Evolutionary conservation across 2,329 filamentous ascomycete species (phyloP).

Genomic region (Pyricularia sp.): DNA sequence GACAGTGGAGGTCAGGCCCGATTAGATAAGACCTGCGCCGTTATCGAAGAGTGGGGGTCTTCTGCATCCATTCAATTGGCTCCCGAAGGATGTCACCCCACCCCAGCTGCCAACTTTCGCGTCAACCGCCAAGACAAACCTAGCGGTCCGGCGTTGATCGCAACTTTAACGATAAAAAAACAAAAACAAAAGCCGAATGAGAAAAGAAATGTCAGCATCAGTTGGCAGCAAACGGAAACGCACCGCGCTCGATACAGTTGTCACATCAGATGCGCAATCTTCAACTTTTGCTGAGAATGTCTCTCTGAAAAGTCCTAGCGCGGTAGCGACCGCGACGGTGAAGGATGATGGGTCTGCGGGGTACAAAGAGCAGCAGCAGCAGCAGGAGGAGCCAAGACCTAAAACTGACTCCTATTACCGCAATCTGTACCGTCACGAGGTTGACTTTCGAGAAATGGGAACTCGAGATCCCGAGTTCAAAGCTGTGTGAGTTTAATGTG

Average conservation of each 20-base stretch:
- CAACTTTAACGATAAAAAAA: not conserved
- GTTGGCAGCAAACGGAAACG: not conserved
- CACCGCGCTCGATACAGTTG: not conserved
- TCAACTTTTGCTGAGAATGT: not conserved
- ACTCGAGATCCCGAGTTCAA: not conserved
- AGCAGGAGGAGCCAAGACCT: not conserved
- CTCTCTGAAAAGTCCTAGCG: not conserved
- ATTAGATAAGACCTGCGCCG: not conserved
- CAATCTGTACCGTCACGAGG: not conserved
- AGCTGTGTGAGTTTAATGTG: not conserved
- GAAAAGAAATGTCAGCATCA: not conserved
- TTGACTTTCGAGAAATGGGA: not conserved
- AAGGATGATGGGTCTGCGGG: not conserved
- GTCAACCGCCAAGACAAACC: not conserved
- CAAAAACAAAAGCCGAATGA: not conserved
- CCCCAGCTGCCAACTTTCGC: not conserved
- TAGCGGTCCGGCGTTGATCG: not conserved
- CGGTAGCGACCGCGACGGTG: not conserved
- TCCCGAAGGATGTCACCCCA: not conserved
- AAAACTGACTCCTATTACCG: not conserved
- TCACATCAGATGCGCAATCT: not conserved
- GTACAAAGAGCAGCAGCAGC: not conserved
- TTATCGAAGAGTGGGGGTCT: not conserved
- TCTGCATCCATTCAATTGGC: not conserved
- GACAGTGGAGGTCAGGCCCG: not conserved